Evolutionary conservation across 2,329 filamentous ascomycete species (phyloP), one percentile per base, ranked within the genome.

Genomic region (Cordyceps javanica): DNA sequence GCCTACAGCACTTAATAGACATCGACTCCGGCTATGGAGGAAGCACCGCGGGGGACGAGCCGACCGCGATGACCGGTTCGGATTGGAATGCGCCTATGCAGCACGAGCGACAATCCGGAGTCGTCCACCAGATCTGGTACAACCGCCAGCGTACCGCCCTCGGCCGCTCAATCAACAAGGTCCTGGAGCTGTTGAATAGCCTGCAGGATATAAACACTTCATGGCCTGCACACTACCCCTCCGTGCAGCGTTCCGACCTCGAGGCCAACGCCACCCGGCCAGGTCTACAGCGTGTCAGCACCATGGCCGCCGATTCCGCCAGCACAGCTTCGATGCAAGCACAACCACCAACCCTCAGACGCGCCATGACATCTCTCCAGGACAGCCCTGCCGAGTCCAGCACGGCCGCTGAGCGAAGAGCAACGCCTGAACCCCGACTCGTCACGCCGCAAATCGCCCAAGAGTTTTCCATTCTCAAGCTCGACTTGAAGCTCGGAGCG

Each of bases 211-310:
- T 90, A 81, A 99, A 99, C 68, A 77, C 87, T 14, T 83, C 86
- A 67, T 97, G 94, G 94, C 94, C 94, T 1, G 93, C 92, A 32
- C 90, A 95, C 69, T 99, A 99, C 70, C 94, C 94, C 55, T 90
- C 92, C 2, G 86, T 93, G 3, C 86, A 91, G 68, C 79, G 85
- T 62, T 69, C 82, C 34, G 79, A 65, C 74, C 45, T 87, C 88
- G 11, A 79, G 79, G 23, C 72, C 91, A 53, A 73, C 78, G 34
- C 87, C 89, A 62, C 80, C 86, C 2, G 80, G 85, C 57, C 85
- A 7, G 55, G 55, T 16, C 28, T 57, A 11, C 46, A 57, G 55
- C 55, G 55, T 16, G 21, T 57, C 19, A 57, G 55, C 46, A 57
- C 55, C 23, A 51, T 50, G 54, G 45, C 45, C 16, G 8, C 42